phyloP scores from a whole-genome alignment of 2,329 filamentous ascomycete genomes.

The Alternaria sp. region DNA sequence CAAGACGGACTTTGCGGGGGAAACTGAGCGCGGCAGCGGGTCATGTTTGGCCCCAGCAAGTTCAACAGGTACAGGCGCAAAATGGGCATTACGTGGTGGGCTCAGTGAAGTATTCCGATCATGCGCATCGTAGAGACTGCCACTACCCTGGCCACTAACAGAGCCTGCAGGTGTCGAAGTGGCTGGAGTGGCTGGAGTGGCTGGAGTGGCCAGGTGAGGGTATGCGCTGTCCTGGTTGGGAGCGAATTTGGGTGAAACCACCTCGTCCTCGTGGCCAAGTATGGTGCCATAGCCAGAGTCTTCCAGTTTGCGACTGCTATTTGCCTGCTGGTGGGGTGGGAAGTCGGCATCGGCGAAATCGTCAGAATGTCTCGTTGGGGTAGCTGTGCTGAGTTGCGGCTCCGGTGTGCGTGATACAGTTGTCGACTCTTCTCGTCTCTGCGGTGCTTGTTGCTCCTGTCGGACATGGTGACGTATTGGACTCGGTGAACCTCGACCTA shows the following conservation, averaged over 20 bases:
- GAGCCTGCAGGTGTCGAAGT: constrained; percentile 19
- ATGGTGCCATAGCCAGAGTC: constrained; percentile 17
- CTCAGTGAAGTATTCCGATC: constrained; percentile 60
- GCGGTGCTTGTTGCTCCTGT: constrained; percentile 22
- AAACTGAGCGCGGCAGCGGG: constrained; percentile 74
- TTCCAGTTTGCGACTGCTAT: constrained; percentile 31
- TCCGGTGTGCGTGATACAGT: constrained; percentile 16
- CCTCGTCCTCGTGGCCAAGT: constrained; percentile 17
- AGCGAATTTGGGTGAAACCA: constrained; percentile 32
- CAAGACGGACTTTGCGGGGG: constrained; percentile 78
- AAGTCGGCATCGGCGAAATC: constrained; percentile 56
- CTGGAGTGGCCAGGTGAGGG: constrained; percentile 30
- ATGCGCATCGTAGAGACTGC: constrained; percentile 32
- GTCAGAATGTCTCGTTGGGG: constrained; percentile 47
- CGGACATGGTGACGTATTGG: constrained; percentile 28
- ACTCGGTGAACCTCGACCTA: constrained; percentile 28
- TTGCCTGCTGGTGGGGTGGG: constrained; percentile 34
- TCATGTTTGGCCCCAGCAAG: constrained; percentile 67
- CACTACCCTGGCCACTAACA: constrained; percentile 16
- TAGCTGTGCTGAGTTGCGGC: constrained; percentile 14
- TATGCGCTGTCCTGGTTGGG: constrained; percentile 42
- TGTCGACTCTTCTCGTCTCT: constrained; percentile 23
- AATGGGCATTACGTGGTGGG: constrained; percentile 73
- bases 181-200: constrained; percentile 14
- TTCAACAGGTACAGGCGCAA: constrained; percentile 65